Evolutionary conservation across 768 basidiomycete genomes (phyloP).

Genomic region (Terana coerulea): DNA sequence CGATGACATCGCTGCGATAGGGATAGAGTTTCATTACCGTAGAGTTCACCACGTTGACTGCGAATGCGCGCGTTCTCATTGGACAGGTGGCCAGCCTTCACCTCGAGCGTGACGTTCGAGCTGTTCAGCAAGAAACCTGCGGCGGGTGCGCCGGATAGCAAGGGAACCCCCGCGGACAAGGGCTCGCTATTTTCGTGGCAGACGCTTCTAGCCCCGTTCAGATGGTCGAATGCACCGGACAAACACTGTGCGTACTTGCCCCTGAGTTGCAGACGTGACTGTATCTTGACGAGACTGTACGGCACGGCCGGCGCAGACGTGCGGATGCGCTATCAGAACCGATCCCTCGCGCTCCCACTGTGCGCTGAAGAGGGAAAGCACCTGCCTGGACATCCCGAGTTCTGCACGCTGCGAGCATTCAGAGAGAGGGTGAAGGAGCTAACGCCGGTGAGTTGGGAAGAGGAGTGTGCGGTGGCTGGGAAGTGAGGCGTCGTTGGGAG

Average conservation of each 20-base stretch:
- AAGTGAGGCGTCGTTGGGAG: background rate
- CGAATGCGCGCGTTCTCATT: background rate
- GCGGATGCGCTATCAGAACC: conserved; percentile 77
- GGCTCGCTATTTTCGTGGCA: conserved; percentile 28
- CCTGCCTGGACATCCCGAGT: conserved; percentile 64
- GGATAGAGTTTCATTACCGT: too few relatives aligned
- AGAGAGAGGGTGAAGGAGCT: conserved; percentile 56
- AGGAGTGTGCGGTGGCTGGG: conserved; percentile 44
- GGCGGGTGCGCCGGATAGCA: conserved; percentile 5
- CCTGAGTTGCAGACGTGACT: background rate
- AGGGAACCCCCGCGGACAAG: conserved; percentile 2
- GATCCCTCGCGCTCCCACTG: conserved; percentile 54
- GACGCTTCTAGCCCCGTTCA: conserved; percentile 38
- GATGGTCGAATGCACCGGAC: conserved; percentile 19
- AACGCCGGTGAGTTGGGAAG: conserved; percentile 62
- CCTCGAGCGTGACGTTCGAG: conserved; percentile 71
- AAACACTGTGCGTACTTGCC: conserved; percentile 48
- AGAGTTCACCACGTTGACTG: background rate
- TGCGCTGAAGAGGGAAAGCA: conserved; percentile 68
- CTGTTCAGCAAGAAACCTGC: conserved; percentile 40
- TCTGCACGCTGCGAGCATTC: conserved; percentile 69
- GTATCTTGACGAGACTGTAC: background rate
- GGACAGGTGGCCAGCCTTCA: conserved; percentile 72
- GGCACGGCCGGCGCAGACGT: conserved; percentile 29
- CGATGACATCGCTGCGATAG: background rate